Base-by-base conservation (phyloP, 371 early-diverging fungal genomes). In the Rhizopus delemar region DNA sequence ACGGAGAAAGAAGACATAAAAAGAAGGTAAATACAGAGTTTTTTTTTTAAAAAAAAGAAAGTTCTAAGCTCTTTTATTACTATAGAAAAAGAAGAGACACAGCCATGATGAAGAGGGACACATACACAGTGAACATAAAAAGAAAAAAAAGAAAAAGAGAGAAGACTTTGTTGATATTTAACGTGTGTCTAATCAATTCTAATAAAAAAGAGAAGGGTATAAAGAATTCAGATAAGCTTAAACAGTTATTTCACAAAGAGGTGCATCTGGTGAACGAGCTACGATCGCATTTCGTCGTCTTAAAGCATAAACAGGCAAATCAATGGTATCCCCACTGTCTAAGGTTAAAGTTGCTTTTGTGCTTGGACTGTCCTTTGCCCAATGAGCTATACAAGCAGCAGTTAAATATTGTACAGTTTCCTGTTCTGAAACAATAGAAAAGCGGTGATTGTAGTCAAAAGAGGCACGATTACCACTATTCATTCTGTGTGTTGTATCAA, bases 11-110 rank as follows among this genome's bases (percentile, higher is more conserved):
- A 60, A 75, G 60, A 62, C 86, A 82, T 62, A 85, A 85, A 60
- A 85, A 85, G 62, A 85, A 85, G 85, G 85, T 82, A 74, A 51
- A 56, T 8, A 36, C 6, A 36, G 36, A 11, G 36, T 36, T 8
- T 12, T 41, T 12, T 35, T 46, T 22, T 36, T 46, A 22, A 41
- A 41, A 51, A 5, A 46, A 39, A 5, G 43, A 38, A 29, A 46
- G 22, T 22, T 22, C 22, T 22, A 22, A 22, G 22, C 22, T 22
- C 2, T 22, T 22, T 22, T 22, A 28, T 12, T 46, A 5, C 22
- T 28, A 48, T 57, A 85, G 86, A 85, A 85, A 70, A 85, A 85
- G 79, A 85, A 85, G 68, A 79, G 86, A 76, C 85, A 85, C 59
- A 83, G 80, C 7, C 76, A 84, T 69, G 85, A 74, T 3, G 83